Conservation (phyloP, 257 asterid genomes). For the Solanum stenotomum region DNA sequence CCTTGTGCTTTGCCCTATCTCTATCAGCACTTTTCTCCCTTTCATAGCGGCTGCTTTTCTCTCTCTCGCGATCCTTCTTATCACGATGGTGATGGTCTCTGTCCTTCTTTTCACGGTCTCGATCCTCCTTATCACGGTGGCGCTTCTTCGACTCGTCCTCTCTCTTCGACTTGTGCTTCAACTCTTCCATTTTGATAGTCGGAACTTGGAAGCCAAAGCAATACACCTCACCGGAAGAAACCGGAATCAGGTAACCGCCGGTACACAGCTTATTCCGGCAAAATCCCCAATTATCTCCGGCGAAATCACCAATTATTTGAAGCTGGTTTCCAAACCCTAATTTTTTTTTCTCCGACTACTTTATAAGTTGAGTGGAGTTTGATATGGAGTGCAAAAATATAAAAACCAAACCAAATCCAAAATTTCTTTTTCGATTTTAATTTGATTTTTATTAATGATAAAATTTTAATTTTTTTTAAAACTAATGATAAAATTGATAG, state of each 20-base stretch:
- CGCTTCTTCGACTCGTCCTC: slow-evolving; percentile 14
- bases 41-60: slow-evolving; percentile 3
- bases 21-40: slow-evolving; percentile 13
- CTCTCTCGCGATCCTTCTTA: slow-evolving; percentile 7
- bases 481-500: neutral
- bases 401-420: neutral
- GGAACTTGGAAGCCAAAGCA: neutral
- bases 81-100: neutral
- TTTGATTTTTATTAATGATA: neutral
- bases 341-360: neutral
- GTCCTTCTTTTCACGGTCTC: slow-evolving; percentile 12
- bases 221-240: neutral
- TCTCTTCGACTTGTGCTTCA: slow-evolving; percentile 4
- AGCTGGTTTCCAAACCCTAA: neutral
- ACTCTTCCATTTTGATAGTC: slow-evolving; percentile 7
- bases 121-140: slow-evolving; percentile 15
- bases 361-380: neutral
- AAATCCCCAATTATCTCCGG: neutral
- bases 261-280: neutral
- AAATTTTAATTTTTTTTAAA: neutral
- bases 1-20: slow-evolving; percentile 1
- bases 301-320: neutral
- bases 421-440: neutral
- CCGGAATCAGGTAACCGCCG: neutral
- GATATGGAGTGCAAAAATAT: neutral